phyloP scores from a whole-genome alignment of 1,284 basidiomycete genomes.

The Fomitopsis pinicola region DNA sequence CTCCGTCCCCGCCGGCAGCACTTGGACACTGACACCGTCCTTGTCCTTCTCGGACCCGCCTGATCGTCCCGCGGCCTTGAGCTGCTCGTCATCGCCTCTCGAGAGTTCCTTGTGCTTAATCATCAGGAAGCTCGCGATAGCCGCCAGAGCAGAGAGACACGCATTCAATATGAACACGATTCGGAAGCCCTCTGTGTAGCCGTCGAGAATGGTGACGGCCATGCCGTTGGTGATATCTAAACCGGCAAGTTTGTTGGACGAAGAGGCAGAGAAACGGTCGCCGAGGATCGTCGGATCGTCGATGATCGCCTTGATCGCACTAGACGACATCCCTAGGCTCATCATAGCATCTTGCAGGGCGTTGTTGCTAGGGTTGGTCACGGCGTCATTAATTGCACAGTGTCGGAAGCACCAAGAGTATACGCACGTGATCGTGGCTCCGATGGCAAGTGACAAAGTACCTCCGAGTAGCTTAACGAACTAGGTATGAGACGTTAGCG shows the following conservation, averaged over 20 bases:
- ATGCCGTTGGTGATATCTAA: slow-evolving; percentile 34
- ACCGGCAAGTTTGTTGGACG: slow-evolving; percentile 22
- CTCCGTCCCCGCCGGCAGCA: too few relatives aligned
- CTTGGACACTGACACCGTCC: too few relatives aligned
- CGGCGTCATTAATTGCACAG: neutral
- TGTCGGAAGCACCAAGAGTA: neutral
- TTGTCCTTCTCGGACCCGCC: neutral
- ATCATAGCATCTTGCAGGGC: slow-evolving; percentile 40
- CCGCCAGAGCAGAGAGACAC: slow-evolving; percentile 38
- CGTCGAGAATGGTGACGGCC: slow-evolving; percentile 43
- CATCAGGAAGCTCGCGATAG: slow-evolving; percentile 49
- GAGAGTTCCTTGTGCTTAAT: slow-evolving; percentile 57
- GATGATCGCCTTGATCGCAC: slow-evolving; percentile 37
- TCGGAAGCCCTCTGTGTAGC: slow-evolving; percentile 55
- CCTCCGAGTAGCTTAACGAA: slow-evolving; percentile 65
- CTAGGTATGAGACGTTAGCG: slow-evolving; percentile 26
- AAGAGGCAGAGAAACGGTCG: slow-evolving; percentile 24
- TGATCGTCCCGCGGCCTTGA: slow-evolving; percentile 32
- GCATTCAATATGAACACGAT: slow-evolving; percentile 57
- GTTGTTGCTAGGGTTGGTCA: slow-evolving; percentile 43
- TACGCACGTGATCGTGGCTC: slow-evolving; percentile 50
- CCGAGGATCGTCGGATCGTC: slow-evolving; percentile 46
- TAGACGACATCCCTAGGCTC: slow-evolving; percentile 30
- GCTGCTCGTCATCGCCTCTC: slow-evolving; percentile 48
- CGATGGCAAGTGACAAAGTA: slow-evolving; percentile 57